These are phyloP conservation scores for Ceriops tagal DNA, from an alignment of 345 rosid species.

Conservation along the genomic window DNA sequence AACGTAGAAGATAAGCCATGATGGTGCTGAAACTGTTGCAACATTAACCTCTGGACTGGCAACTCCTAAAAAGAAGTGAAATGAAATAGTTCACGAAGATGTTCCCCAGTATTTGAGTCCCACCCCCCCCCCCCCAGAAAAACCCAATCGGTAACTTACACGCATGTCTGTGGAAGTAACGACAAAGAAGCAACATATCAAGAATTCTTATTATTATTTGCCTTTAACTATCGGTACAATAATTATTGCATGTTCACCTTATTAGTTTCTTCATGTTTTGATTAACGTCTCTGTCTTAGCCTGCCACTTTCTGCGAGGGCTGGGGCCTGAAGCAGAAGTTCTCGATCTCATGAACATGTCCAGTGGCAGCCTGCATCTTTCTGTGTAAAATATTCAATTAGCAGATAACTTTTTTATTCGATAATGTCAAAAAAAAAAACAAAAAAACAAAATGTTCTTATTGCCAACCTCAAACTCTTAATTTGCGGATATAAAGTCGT, in stretches of 20 bases:
- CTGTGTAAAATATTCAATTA: too few relatives aligned
- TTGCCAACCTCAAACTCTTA: too few relatives aligned
- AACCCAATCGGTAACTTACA: background rate
- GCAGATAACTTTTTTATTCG: too few relatives aligned
- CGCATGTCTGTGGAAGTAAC: background rate
- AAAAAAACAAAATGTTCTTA: too few relatives aligned
- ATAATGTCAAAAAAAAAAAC: too few relatives aligned
- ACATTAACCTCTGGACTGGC: background rate
- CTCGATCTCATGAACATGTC: background rate
- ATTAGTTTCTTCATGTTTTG: background rate
- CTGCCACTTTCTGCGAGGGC: too few relatives aligned
- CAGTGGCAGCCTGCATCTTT: too few relatives aligned
- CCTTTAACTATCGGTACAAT: background rate
- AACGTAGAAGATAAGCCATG: background rate
- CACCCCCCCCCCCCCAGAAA: too few relatives aligned
- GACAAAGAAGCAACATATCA: background rate
- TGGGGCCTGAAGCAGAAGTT: background rate
- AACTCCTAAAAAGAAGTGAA: background rate
- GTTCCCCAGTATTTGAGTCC: background rate
- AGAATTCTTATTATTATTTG: background rate
- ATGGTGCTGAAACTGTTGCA: background rate
- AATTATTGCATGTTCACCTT: background rate
- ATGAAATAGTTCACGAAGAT: background rate
- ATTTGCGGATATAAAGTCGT: too few relatives aligned
- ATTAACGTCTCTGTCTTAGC: too few relatives aligned